Evolutionary conservation across 345 rosid genomes (phyloP), one percentile per base, ranked within the genome.

Genomic region (Hibiscus trionum): DNA sequence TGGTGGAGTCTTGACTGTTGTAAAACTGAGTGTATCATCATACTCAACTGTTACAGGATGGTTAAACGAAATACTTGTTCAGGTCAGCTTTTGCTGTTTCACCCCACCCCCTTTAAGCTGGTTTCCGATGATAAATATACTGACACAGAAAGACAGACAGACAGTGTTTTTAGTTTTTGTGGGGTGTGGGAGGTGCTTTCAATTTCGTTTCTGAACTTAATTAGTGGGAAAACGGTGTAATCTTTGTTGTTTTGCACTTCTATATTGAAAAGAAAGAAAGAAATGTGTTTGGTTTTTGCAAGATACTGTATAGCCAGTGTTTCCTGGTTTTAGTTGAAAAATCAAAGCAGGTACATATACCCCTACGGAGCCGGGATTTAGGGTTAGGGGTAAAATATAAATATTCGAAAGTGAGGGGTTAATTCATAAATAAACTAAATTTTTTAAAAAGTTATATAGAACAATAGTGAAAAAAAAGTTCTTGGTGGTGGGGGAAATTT

Each of bases 1-100:
- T 52, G 27, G 63, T 73, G 62, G 62, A 73, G 55, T 70, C 29
- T 29, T 73, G 37, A 47, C 42, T 53, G 61, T 66, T 77, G 75
- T 72, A 46, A 59, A 57, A 27, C 11, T 19, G 53, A 33, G 61
- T 57, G 55, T 19, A 26, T 72, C 47, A 35, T 24, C 60, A 11
- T 33, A 56, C 14, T 35, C 1, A 17, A 61, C 57, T 49, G 64
- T 55, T 55, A 46, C 37, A 15, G 61, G 42, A 17, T 47, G 75
- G 58, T 65, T 16, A 12, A 47, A 7, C 2, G 2, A 37, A 46
- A 63, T 57, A 33, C 59, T 50, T 66, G 21, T 49, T 65, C 17
- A 17, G 69, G 62, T 49, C 42, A 26, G 71, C 5, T 5, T 71
- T 55, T 27, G 26, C 19, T 56, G 39, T 56, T 37, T 37, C 42